Percentiles rank a stretch among this genome's conserved stretches.
These are phyloP conservation scores for Ilex asprella DNA, from an alignment of 257 asterid genomes.

Conservation along the genomic window DNA sequence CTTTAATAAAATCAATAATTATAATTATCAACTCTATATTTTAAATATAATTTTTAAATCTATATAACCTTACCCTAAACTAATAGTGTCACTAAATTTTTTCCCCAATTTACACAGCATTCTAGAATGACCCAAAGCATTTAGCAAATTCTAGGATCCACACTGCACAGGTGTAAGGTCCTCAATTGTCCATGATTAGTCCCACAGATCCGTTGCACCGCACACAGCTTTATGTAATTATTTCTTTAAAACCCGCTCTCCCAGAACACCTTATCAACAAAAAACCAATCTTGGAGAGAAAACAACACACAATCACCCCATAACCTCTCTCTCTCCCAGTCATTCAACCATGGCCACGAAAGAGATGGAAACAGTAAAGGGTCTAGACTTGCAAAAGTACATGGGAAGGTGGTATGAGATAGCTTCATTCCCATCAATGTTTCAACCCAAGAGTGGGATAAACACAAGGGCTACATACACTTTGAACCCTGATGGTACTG, in stretches of 20 bases:
- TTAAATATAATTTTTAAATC: too few species aligned
- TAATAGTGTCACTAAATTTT: too few species aligned
- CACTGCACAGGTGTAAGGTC: neutral
- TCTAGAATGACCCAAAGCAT: too few species aligned
- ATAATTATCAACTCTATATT: neutral
- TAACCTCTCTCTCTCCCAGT: neutral
- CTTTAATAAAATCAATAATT: too few species aligned
- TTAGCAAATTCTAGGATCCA: neutral
- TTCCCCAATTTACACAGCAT: neutral
- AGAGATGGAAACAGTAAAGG: slow-evolving; percentile 59
- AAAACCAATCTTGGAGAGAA: too few species aligned
- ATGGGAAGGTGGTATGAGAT: slow-evolving; percentile 97
- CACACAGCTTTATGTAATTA: neutral
- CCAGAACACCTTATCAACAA: neutral
- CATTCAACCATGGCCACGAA: slow-evolving; percentile 34
- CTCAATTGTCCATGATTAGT: neutral
- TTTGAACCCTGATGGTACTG: slow-evolving; percentile 59
- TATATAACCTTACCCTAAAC: neutral
- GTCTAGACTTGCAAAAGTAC: slow-evolving; percentile 48
- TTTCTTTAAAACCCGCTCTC: neutral
- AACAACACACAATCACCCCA: too few species aligned
- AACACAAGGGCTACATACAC: slow-evolving; percentile 81
- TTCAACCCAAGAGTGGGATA: slow-evolving; percentile 60
- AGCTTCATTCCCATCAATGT: slow-evolving; percentile 68
- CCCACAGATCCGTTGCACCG: neutral